These are phyloP conservation scores for Nannochloropsis oceanica DNA, from an alignment of 108 stramenopile genomes.

Conservation along the genomic window DNA sequence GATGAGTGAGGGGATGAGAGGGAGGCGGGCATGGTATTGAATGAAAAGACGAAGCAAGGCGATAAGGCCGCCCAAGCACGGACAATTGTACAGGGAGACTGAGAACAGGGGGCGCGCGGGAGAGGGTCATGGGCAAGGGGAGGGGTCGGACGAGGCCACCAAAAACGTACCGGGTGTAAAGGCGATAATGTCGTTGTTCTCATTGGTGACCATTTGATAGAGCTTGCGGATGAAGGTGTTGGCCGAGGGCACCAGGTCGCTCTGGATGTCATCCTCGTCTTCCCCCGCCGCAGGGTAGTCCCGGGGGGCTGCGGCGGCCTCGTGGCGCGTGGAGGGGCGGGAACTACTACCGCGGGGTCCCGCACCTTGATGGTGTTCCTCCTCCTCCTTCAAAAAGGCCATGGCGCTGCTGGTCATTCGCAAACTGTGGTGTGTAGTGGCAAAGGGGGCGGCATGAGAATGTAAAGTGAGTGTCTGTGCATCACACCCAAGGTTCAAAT, in stretches of 20 bases:
- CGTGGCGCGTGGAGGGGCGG: background rate
- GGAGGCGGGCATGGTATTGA: background rate
- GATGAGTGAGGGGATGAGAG: background rate
- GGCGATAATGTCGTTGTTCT: constrained; percentile 27
- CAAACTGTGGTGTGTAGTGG: background rate
- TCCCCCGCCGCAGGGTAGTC: background rate
- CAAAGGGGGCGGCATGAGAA: background rate
- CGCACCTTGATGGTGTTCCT: background rate
- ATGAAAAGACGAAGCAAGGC: background rate
- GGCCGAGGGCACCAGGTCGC: background rate
- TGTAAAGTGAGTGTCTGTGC: constrained; percentile 13
- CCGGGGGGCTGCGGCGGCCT: background rate
- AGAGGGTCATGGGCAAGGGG: background rate
- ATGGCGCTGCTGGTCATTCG: background rate
- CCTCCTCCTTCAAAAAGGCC: background rate
- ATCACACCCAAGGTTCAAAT: background rate
- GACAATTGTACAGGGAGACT: background rate
- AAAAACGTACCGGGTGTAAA: constrained; percentile 16
- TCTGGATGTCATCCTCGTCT: background rate
- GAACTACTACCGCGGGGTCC: too few relatives aligned
- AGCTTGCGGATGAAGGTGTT: constrained; percentile 25
- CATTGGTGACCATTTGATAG: constrained; percentile 28
- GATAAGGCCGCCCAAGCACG: background rate
- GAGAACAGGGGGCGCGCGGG: background rate
- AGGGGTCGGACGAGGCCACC: background rate